Base-by-base conservation (phyloP, 1,284 basidiomycete species). In the Violaceomyces palustris region DNA sequence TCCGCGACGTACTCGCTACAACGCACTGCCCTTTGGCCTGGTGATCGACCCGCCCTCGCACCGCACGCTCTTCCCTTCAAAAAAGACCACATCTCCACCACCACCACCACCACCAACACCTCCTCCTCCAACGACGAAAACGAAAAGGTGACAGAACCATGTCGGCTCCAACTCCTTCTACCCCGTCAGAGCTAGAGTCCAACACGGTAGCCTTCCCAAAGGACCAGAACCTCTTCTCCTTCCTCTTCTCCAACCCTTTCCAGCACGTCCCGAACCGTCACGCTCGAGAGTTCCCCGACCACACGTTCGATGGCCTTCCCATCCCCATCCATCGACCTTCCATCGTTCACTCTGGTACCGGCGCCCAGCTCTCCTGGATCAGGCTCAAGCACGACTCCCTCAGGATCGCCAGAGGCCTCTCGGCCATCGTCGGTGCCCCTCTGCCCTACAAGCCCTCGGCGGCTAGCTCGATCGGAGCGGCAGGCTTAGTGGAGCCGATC, bases 181-280 rank as follows among this genome's bases (percentile, higher is more conserved):
- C n/a, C n/a, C n/a, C n/a, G n/a, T n/a, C n/a, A n/a, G n/a, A n/a
- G n/a, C n/a, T n/a, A n/a, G n/a, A n/a, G n/a, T n/a, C n/a, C n/a
- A n/a, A n/a, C 35, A 36, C 39, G 30, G 29, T 38, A n/a, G 6
- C 47, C 12, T 59, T 59, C 32, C 56, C 56, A 0, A 18, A 50
- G 6, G 27, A 54, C 27, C 45, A 40, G 29, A 59, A 62, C 29
- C 34, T 62, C 7, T 46, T 51, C 45, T 48, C 46, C 6, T 59
- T 59, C 32, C 45, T 54, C 35, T 62, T 62, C 38, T 52, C 48
- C 42, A 59, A 62, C 24, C 60, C 60, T 5, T 46, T 62, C 6
- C 60, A 59, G 40, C 44, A 62, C 22, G 46, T 44, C n/a, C 35
- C 51, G 32, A 62, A 59, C 29, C 46, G 25, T 5, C 45, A 48